Evolutionary conservation across 1,284 basidiomycete genomes (phyloP).

Genomic region (Cryptococcus wingfieldii): DNA sequence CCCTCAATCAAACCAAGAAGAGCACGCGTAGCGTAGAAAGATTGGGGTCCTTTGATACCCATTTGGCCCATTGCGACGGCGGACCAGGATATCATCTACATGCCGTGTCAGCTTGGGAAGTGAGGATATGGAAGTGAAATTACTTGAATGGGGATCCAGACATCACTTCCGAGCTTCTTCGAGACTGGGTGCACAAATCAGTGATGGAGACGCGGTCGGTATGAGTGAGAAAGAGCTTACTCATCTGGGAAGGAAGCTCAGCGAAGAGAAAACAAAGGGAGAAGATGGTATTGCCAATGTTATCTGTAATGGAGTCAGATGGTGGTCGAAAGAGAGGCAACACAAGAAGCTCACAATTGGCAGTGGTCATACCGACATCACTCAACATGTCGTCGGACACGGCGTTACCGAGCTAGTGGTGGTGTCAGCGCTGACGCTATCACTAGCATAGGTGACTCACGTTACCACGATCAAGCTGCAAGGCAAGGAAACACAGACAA

Average conservation of each 20-base stretch:
- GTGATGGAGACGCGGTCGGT: too few relatives aligned
- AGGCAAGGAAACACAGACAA: slow-evolving; percentile 34
- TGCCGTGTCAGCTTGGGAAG: too few relatives aligned
- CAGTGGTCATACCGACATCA: slow-evolving; percentile 43
- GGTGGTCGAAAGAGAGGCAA: too few relatives aligned
- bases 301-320: too few relatives aligned
- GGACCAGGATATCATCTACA: slow-evolving; percentile 44
- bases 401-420: slow-evolving; percentile 29
- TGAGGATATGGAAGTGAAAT: too few relatives aligned
- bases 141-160: slow-evolving; percentile 44
- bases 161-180: slow-evolving; percentile 48
- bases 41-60: slow-evolving; percentile 22
- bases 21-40: slow-evolving; percentile 41
- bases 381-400: slow-evolving; percentile 46
- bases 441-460: slow-evolving; percentile 3
- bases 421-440: too few relatives aligned
- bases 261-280: slow-evolving; percentile 57
- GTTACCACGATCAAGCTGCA: slow-evolving; percentile 41
- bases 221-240: slow-evolving; percentile 6
- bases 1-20: slow-evolving; percentile 45
- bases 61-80: slow-evolving; percentile 34
- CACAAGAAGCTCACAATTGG: slow-evolving; percentile 26
- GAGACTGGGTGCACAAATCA: slow-evolving; percentile 16
- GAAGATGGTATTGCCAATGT: slow-evolving; percentile 47
- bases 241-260: slow-evolving; percentile 44